These are phyloP conservation scores for Barnettozyma pratensis DNA, from an alignment of 805 yeast species.

Conservation along the genomic window DNA sequence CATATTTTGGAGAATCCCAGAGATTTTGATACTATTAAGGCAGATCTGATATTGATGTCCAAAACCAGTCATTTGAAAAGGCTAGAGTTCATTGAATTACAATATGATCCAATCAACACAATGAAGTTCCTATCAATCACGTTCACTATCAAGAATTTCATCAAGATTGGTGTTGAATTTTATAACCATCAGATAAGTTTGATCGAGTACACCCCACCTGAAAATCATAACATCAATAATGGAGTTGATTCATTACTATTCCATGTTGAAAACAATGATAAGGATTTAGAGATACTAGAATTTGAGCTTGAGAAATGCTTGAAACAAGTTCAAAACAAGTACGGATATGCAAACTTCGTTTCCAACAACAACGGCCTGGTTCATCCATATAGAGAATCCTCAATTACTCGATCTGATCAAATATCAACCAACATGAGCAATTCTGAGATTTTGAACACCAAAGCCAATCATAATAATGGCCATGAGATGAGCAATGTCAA, in stretches of 20 bases:
- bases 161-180: conserved; percentile 5
- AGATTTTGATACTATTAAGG: neutral
- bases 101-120: conserved; percentile 7
- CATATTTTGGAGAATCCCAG: conserved; percentile 8
- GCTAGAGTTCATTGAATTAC: conserved; percentile 2
- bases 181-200: neutral
- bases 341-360: conserved; percentile 1
- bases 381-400: too few species aligned
- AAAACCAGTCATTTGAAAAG: conserved; percentile 3
- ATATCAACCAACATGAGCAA: too few species aligned
- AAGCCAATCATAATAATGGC: too few species aligned
- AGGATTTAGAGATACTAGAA: neutral
- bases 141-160: conserved; percentile 3
- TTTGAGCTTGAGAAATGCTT: conserved; percentile 1
- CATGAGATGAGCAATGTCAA: too few species aligned
- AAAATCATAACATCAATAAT: neutral
- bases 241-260: neutral
- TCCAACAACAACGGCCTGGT: too few species aligned
- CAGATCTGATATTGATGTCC: conserved; percentile 4
- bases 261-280: neutral
- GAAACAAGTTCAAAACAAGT: neutral
- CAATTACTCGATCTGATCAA: neutral
- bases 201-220: too few species aligned
- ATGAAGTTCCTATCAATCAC: conserved; percentile 4
- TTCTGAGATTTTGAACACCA: too few species aligned